These are phyloP conservation scores for Pseudogymnoascus sp. DNA, from an alignment of 2,329 filamentous ascomycete genomes.

Conservation along the genomic window DNA sequence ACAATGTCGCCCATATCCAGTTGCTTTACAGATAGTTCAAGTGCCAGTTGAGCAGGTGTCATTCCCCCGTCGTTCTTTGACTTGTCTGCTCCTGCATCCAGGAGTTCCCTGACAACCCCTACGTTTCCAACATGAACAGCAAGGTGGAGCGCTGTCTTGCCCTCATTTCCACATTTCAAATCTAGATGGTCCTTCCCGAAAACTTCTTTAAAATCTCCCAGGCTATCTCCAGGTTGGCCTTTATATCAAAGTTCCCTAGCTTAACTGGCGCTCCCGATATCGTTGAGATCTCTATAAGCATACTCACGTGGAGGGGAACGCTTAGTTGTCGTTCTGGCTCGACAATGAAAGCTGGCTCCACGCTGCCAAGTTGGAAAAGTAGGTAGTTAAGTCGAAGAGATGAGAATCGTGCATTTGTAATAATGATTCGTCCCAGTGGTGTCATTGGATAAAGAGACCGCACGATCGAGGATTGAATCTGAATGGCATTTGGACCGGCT, in stretches of 20 bases:
- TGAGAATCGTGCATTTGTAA: neutral
- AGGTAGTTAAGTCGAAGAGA: neutral
- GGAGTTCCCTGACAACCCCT: neutral
- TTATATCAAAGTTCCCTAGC: neutral
- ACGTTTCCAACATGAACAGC: neutral
- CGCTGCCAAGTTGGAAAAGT: neutral
- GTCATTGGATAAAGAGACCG: neutral
- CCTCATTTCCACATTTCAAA: neutral
- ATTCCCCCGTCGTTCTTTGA: neutral
- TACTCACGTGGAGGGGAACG: neutral
- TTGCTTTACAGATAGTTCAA: neutral
- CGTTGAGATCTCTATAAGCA: neutral
- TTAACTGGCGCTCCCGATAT: neutral
- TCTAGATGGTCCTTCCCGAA: neutral
- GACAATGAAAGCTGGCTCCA: neutral
- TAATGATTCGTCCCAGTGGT: neutral
- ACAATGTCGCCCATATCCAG: neutral
- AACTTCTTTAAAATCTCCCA: neutral
- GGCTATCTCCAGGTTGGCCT: neutral
- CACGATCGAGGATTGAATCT: neutral
- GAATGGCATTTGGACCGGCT: neutral
- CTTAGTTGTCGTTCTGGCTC: neutral
- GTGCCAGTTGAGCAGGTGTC: neutral
- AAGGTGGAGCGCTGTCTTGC: neutral
- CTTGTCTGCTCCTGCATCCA: neutral